These are phyloP conservation scores for Fraxinus dipetala DNA, from an alignment of 305 asterid species.

Conservation along the genomic window DNA sequence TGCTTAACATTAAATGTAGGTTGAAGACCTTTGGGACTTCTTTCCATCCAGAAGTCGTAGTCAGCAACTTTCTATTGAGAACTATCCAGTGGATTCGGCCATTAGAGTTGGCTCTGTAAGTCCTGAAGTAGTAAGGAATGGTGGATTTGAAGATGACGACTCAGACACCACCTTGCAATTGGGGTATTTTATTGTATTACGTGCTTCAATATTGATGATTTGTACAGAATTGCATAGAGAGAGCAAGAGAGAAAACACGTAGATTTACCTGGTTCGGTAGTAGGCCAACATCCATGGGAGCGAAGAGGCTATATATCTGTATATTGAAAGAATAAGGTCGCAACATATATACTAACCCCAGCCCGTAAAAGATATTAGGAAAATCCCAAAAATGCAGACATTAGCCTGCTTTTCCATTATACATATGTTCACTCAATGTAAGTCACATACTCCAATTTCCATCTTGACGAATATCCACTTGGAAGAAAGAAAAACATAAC, in stretches of 20 bases:
- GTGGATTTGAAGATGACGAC: constrained; percentile 38
- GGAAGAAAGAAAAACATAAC: not conserved
- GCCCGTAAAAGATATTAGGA: not conserved
- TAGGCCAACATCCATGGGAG: not conserved
- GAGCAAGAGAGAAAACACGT: not conserved
- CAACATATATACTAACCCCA: not conserved
- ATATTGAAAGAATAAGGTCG: not conserved
- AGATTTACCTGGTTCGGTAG: not conserved
- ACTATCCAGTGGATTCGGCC: constrained; percentile 19
- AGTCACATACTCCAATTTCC: not conserved
- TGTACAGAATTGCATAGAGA: not conserved
- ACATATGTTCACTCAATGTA: not conserved
- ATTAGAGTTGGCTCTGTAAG: constrained; percentile 35
- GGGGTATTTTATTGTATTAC: constrained; percentile 38
- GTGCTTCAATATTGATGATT: not conserved
- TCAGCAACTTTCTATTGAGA: constrained; percentile 31
- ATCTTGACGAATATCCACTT: not conserved
- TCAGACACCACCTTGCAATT: constrained; percentile 61
- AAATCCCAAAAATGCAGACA: not conserved
- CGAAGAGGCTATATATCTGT: not conserved
- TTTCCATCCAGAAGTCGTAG: constrained; percentile 28
- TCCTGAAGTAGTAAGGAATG: constrained; percentile 35
- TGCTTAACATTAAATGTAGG: constrained; percentile 37
- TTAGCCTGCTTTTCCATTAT: not conserved
- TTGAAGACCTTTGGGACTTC: constrained; percentile 48